phyloP scores from a whole-genome alignment of 2,329 filamentous ascomycete species.

The Apiospora phragmitis region DNA sequence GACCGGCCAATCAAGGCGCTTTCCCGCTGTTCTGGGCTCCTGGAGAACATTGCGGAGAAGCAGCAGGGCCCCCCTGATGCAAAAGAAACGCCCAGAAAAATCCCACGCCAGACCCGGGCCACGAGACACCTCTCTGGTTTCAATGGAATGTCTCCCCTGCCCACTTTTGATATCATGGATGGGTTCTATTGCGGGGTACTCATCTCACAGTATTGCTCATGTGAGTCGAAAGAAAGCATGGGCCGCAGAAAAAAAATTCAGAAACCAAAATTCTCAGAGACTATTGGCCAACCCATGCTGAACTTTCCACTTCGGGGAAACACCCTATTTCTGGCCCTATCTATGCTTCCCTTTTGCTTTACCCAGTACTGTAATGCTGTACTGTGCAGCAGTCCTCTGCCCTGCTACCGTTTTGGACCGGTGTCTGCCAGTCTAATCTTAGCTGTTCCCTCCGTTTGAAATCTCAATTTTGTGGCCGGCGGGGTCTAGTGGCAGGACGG shows the following conservation, averaged over 20 bases:
- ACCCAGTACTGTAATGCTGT: neutral
- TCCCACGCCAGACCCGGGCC: neutral
- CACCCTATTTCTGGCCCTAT: conserved; percentile 7
- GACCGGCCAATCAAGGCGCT: neutral
- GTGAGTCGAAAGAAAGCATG: conserved; percentile 3
- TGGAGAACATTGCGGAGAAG: conserved; percentile 7
- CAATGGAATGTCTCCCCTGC: neutral
- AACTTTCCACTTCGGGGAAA: conserved; percentile 4
- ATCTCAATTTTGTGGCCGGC: neutral
- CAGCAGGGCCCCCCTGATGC: neutral
- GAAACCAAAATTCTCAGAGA: neutral
- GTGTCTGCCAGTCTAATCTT: neutral
- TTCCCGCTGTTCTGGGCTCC: conserved; percentile 7
- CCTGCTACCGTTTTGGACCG: neutral
- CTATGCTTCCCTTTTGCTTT: neutral
- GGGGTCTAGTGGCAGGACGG: neutral
- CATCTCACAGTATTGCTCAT: conserved; percentile 4
- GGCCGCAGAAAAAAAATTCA: neutral
- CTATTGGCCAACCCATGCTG: neutral
- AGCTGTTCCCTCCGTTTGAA: neutral
- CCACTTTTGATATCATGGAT: conserved; percentile 4
- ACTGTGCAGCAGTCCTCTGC: neutral
- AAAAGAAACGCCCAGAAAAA: conserved; percentile 6
- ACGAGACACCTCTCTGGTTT: neutral
- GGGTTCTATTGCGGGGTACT: conserved; percentile 2